These are phyloP conservation scores for Myxozyma sirexii DNA, from an alignment of 805 yeast genomes.

Conservation along the genomic window DNA sequence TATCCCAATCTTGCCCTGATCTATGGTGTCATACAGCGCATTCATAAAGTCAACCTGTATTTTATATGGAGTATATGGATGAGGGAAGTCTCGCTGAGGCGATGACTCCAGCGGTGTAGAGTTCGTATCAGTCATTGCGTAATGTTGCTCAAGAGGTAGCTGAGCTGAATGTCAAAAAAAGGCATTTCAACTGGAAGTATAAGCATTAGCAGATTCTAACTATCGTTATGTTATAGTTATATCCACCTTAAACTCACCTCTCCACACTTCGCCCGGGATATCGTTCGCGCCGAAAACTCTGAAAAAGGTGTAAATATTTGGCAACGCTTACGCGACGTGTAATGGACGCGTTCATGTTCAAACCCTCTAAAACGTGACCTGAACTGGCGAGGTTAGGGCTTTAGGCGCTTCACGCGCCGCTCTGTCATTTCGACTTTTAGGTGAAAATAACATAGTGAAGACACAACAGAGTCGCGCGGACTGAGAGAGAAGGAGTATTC, in stretches of 20 bases:
- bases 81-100: conserved; percentile 70
- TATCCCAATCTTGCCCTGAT: conserved; percentile 64
- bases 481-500: background rate
- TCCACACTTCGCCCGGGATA: too few relatives aligned
- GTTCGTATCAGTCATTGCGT: background rate
- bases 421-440: background rate
- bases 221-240: too few relatives aligned
- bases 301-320: too few relatives aligned
- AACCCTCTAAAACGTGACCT: too few relatives aligned
- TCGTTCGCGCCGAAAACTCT: too few relatives aligned
- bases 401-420: background rate
- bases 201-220: too few relatives aligned
- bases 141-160: background rate
- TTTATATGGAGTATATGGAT: conserved; percentile 80
- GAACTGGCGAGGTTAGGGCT: too few relatives aligned
- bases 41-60: conserved; percentile 80
- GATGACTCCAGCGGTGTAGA: background rate
- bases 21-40: conserved; percentile 66
- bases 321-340: too few relatives aligned
- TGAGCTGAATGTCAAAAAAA: too few relatives aligned
- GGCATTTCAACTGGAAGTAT: too few relatives aligned
- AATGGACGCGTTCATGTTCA: too few relatives aligned
- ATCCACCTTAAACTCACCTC: too few relatives aligned
- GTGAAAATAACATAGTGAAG: background rate
- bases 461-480: background rate